Conservation (phyloP, 306 rosid species). For the Acacia acuminata region DNA sequence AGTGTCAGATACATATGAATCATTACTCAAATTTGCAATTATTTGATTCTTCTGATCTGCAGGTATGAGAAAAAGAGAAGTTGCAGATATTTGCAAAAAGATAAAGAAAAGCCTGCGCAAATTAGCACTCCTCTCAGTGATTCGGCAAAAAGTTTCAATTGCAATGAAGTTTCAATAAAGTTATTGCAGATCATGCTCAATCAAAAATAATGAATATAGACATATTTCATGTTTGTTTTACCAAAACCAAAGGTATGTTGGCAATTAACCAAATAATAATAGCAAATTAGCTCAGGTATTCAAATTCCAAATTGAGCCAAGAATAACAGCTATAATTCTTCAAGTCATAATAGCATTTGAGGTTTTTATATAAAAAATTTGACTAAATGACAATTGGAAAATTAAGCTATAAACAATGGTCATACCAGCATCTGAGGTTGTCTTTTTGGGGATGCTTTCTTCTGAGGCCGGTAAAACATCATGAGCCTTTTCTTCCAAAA, state of each 20-base stretch:
- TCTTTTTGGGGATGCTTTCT: background rate
- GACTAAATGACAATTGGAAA: background rate
- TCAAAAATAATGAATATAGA: background rate
- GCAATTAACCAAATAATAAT: background rate
- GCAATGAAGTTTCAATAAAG: background rate
- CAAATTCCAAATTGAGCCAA: background rate
- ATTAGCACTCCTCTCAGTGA: background rate
- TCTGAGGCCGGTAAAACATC: background rate
- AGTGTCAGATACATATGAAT: background rate
- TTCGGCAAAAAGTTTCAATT: background rate
- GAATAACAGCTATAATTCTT: background rate
- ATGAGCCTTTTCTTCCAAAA: background rate
- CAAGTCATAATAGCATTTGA: background rate
- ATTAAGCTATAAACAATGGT: background rate
- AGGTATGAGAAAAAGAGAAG: background rate
- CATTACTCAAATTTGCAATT: background rate
- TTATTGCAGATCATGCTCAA: background rate
- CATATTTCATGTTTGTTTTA: background rate
- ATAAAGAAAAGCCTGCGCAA: background rate
- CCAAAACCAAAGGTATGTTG: background rate
- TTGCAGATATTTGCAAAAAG: background rate
- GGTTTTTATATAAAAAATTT: background rate
- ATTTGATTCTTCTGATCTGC: slow-evolving; percentile 6
- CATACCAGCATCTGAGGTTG: background rate
- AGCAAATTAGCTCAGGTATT: background rate